phyloP scores from a whole-genome alignment of 768 basidiomycete genomes.

The Artomyces pyxidatus region DNA sequence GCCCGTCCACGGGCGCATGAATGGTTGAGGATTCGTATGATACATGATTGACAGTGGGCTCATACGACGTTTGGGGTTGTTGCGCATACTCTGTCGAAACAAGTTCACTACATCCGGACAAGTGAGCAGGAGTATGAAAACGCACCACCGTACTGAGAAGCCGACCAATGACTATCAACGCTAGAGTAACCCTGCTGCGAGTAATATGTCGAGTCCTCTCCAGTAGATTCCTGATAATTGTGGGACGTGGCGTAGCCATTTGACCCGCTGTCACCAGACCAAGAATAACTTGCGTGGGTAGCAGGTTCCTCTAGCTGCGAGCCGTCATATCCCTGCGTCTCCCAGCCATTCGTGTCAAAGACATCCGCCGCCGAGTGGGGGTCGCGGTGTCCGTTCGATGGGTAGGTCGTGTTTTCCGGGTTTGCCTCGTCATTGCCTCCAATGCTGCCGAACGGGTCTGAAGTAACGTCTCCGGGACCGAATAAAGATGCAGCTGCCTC shows the following conservation, averaged over 20 bases:
- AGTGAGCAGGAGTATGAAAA: neutral
- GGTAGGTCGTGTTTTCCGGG: neutral
- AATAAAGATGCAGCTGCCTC: slow-evolving; percentile 82
- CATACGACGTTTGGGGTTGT: neutral
- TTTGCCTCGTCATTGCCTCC: slow-evolving; percentile 1
- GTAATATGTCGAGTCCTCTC: neutral
- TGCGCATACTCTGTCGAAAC: neutral
- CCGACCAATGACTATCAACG: slow-evolving; percentile 2
- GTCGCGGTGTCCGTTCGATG: too few relatives aligned
- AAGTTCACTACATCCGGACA: slow-evolving; percentile 1
- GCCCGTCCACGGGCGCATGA: neutral
- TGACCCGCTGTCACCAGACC: neutral
- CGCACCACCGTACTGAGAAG: slow-evolving; percentile 9
- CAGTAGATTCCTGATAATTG: slow-evolving; percentile 4
- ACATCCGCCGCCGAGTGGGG: neutral
- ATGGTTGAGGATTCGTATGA: slow-evolving; percentile 1
- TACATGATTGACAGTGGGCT: neutral
- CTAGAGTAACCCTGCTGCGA: neutral
- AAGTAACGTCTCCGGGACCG: slow-evolving; percentile 49
- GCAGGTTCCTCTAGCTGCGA: neutral
- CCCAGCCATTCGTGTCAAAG: neutral
- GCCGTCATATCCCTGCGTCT: neutral
- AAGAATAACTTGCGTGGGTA: slow-evolving; percentile 2
- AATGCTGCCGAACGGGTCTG: slow-evolving; percentile 30
- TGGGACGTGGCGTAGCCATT: slow-evolving; percentile 2